Percentiles rank a stretch among this genome's conserved stretches.
phyloP scores from a whole-genome alignment of 352 stramenopile genomes.

The Nothophytophthora sp. region DNA sequence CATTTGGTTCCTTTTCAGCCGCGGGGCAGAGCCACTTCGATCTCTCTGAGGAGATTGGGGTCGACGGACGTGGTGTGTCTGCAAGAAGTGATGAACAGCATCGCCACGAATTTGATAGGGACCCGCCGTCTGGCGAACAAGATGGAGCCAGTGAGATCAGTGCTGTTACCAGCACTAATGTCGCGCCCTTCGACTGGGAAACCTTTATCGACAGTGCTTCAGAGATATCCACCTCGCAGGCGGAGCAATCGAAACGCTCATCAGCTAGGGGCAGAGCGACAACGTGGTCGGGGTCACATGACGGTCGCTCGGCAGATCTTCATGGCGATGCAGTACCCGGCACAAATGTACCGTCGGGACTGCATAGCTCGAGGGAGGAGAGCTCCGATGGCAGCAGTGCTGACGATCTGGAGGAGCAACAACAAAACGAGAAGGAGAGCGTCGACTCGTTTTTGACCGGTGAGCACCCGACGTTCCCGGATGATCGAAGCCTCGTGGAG shows the following conservation, averaged over 20 bases:
- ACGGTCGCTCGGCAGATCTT: too few relatives aligned
- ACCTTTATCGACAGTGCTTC: conserved; percentile 64
- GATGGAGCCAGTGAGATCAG: conserved; percentile 9
- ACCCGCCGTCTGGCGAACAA: background rate
- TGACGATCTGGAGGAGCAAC: conserved; percentile 8
- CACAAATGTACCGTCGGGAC: conserved; percentile 10
- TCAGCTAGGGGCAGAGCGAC: background rate
- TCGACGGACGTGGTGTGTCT: conserved; percentile 6
- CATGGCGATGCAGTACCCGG: conserved; percentile 26
- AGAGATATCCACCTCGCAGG: conserved; percentile 27
- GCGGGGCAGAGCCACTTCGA: conserved; percentile 12
- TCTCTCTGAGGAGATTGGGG: conserved; percentile 12
- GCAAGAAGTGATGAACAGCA: background rate
- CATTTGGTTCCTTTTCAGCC: conserved; percentile 16
- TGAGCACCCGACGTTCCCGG: conserved; percentile 1
- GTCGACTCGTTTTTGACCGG: background rate
- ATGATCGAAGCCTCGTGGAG: conserved; percentile 10
- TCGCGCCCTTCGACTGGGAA: conserved; percentile 57
- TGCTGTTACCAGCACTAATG: conserved; percentile 9
- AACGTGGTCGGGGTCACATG: too few relatives aligned
- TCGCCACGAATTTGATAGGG: background rate
- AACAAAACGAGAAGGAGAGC: background rate
- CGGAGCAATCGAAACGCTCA: conserved; percentile 16
- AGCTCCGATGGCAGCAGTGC: background rate
- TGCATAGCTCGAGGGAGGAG: conserved; percentile 3